phyloP scores from a whole-genome alignment of 2,329 filamentous ascomycete genomes.

The Leptographium radiaticola region DNA sequence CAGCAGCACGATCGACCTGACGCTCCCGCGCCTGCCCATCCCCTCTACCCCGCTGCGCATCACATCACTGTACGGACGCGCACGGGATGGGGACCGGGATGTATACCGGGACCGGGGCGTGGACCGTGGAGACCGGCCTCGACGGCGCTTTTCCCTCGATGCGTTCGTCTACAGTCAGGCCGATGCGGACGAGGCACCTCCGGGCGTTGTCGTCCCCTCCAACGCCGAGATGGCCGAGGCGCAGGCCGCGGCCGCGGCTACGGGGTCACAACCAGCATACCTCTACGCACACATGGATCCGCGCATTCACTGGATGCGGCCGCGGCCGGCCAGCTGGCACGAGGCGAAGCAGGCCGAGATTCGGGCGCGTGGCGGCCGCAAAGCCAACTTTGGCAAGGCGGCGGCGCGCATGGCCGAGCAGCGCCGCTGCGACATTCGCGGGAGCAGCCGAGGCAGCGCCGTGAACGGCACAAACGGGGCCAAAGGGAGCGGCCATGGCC shows the following conservation, averaged over 20 bases:
- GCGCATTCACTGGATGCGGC: slow-evolving; percentile 31
- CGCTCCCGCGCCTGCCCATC: not conserved
- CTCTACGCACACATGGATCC: slow-evolving; percentile 36
- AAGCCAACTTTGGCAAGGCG: slow-evolving; percentile 36
- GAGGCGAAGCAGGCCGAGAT: slow-evolving; percentile 37
- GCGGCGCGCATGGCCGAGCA: slow-evolving; percentile 19
- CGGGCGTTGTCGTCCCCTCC: slow-evolving; percentile 8
- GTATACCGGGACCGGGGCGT: not conserved
- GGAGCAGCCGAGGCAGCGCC: not conserved
- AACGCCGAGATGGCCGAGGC: slow-evolving; percentile 3
- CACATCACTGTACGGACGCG: not conserved
- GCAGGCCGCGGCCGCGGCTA: not conserved
- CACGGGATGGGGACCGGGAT: not conserved
- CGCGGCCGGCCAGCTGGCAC: slow-evolving; percentile 31
- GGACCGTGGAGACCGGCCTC: not conserved
- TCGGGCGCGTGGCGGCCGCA: slow-evolving; percentile 30
- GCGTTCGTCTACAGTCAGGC: slow-evolving; percentile 16
- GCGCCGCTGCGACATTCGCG: not conserved
- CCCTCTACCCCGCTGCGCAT: not conserved
- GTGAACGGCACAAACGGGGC: not conserved
- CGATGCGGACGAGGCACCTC: slow-evolving; percentile 10
- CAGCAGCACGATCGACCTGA: not conserved
- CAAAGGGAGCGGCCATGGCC: not conserved
- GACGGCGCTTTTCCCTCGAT: slow-evolving; percentile 11
- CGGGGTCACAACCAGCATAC: slow-evolving; percentile 16